phyloP scores from a whole-genome alignment of 75 land plant genomes.

The Adiantum capillusveneris region DNA sequence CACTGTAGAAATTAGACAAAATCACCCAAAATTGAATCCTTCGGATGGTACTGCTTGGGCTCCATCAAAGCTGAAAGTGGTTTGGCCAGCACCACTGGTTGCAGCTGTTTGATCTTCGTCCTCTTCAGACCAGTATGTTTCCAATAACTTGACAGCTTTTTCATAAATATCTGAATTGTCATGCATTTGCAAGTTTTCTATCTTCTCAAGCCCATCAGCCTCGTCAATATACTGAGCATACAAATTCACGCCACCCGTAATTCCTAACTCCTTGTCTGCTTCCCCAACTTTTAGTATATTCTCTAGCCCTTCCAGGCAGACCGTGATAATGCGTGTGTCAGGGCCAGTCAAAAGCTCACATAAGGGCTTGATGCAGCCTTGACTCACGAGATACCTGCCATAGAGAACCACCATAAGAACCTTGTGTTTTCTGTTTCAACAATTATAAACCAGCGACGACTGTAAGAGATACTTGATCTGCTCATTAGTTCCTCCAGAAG shows the following conservation, averaged over 20 bases:
- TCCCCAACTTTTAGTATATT: conserved; percentile 16
- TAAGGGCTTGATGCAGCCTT: conserved; percentile 19
- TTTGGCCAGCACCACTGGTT: conserved; percentile 25
- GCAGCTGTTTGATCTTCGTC: conserved; percentile 34
- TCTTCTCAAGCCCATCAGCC: conserved; percentile 71
- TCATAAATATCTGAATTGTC: conserved; percentile 60
- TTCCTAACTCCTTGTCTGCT: background rate
- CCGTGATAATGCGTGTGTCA: conserved; percentile 11
- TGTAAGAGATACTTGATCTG: conserved; percentile 13
- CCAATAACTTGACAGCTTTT: conserved; percentile 63
- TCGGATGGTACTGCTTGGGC: conserved; percentile 22
- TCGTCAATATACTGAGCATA: conserved; percentile 70
- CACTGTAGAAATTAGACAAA: too few species aligned
- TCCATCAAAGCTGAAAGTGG: conserved; percentile 49
- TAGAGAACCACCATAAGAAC: background rate
- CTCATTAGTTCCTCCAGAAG: conserved; percentile 14
- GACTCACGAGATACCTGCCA: conserved; percentile 20
- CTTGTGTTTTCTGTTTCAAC: background rate
- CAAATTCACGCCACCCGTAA: conserved; percentile 34
- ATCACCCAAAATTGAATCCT: conserved; percentile 31
- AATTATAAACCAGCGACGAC: background rate
- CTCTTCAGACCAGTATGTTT: conserved; percentile 69
- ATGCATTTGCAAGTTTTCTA: conserved; percentile 66
- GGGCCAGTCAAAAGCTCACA: conserved; percentile 14
- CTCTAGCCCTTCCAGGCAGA: conserved; percentile 20